Evolutionary conservation across 148 eudicot genomes (phyloP), one percentile per base, ranked within the genome.

Genomic region (Selenicereus undatus): DNA sequence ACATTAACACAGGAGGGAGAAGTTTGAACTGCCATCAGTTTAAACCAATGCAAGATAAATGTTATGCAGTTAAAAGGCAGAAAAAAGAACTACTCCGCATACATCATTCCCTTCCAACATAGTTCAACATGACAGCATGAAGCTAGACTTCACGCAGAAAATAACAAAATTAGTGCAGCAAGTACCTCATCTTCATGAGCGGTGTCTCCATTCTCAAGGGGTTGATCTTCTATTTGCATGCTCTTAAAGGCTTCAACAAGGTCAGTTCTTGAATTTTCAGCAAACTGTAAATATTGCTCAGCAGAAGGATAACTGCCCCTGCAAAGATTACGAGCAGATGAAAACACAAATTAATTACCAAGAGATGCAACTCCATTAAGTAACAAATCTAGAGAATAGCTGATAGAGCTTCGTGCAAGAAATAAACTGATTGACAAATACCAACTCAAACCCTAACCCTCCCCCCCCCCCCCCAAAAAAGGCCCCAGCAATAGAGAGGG

Each of bases 131-230:
- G 52, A 86, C 51, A 5, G 51, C 24, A 42, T 21, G 14, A 45
- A 26, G 8, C n/a, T 74, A 11, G 18, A 60, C 21, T 5, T n/a
- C 48, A 78, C 32, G 22, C 39, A 50, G 52, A 54, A 20, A 70
- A 68, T 8, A 22, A 75, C 68, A 78, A 43, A 74, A 76, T 75
- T n/a, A 78, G 27, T 14, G 68, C 42, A 30, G 56, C 42, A 56
- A 27, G 74, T 89, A 94, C 99, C 97, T 93, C 97, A 52, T 93
- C 95, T 88, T 91, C 97, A 62, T 93, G 93, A 76, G 79, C 87
- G 26, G 89, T 77, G 30, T 54, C 98, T 82, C 99, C 99, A 85
- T 93, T 96, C 90, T 93, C 93, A 84, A 87, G 90, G 69, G 93
- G 89, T 32, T 88, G 93, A 82, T 89, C 93, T 20, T 80, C 89